Base-by-base conservation (phyloP, 2,329 filamentous ascomycete genomes). In the Arachnomyces sp. region DNA sequence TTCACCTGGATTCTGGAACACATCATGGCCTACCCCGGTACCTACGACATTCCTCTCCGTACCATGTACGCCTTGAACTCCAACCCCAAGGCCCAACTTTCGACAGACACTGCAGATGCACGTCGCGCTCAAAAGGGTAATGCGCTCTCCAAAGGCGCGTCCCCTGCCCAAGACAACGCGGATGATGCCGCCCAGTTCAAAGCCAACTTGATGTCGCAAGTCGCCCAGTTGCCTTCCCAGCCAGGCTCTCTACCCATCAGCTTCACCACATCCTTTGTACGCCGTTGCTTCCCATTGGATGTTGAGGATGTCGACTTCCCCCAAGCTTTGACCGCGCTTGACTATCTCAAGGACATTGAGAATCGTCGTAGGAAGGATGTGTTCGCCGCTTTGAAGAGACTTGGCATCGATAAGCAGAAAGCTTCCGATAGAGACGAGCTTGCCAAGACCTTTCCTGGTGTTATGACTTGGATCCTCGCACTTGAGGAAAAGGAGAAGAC, bases 61-160 rank as follows among this genome's bases (percentile, higher is more conserved):
- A 81, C 76, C 46, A 81, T 82, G 74, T 82, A 81, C 63, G 72
- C 73, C 17, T 67, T 82, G 57, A 82, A 82, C 54, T 77, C 73
- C 45, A 71, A 73, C 13, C 70, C 76, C 13, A 70, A 60, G 35
- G 56, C 61, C 34, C 60, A 62, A 42, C 56, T 59, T 18, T 50
- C 47, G 54, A 49, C 65, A 51, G 55, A 61, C 45, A 55, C 65
- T 46, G 38, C 54, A 6, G 55, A 51, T 16, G 45, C 52, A 8
- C 43, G 43, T 9, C 29, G 33, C 9, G 32, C 45, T 4, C 25
- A 36, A 12, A 33, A 41, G 47, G 40, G 34, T n/a, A 47, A 50
- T 28, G 53, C 54, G 38, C 39, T 51, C 43, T 43, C 41, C 37
- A 51, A 39, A 32, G 49, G 51, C 33, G 52, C 39, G 51, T 56